Evolutionary conservation across 2,329 filamentous ascomycete species (phyloP), one percentile per base, ranked within the genome.

Genomic region (Colletotrichum tabaci): DNA sequence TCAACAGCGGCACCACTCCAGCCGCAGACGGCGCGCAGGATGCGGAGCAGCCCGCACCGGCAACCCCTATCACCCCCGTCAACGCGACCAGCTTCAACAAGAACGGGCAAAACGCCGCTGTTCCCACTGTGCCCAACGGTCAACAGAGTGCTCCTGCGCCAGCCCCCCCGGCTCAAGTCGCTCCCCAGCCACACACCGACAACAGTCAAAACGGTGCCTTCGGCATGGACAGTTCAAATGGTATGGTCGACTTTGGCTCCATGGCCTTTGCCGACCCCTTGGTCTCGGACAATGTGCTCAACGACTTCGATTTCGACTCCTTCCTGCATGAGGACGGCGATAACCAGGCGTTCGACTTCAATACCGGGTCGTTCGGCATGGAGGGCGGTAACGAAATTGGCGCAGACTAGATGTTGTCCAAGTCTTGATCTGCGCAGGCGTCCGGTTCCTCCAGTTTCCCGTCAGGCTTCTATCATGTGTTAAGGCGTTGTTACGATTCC

Each of bases 241-340:
- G 77, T 71, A 86, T 89, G 80, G 82, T 82, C 78, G 84, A 86
- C 68, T 89, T 89, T 66, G 78, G 77, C 55, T 63, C 75, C 50
- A 85, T 91, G 80, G 88, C 88, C 67, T 88, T 90, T 77, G 84
- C 86, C 66, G 88, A 90, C 74, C 87, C 89, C 2, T 79, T 87
- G 35, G 83, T 84, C 72, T 84, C 85, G 7, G 82, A 81, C 65
- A 87, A 92, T 77, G 90, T 92, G 46, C 83, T 92, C 58, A 89
- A 89, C 75, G 90, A 91, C 74, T 92, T 92, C 76, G 90, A 92
- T 73, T 85, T 92, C 75, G 90, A 92, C 79, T 91, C 90, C 2
- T 92, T 92, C 83, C 82, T 92, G 9, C 89, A 92, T 74, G 85
- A 87, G 71, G 87, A 87, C 57, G 83, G 81, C 44, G 86, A 85